Conservation (phyloP, 2,329 filamentous ascomycete genomes). For the Penicillium sp. region DNA sequence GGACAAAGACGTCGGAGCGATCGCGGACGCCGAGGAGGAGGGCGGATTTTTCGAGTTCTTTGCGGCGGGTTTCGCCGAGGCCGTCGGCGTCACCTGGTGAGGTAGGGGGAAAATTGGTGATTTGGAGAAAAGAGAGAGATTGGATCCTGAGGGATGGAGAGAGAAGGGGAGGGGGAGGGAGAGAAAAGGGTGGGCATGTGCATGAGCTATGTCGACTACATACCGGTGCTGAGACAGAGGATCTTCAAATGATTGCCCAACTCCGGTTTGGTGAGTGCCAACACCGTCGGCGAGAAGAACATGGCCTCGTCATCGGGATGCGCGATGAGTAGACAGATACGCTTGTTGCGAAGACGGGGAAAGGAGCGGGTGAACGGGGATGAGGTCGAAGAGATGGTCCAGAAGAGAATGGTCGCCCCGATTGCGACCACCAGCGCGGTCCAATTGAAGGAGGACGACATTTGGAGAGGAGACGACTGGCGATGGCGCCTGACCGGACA, state of each 20-base stretch:
- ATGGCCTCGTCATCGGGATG: slow-evolving; percentile 99
- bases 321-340: slow-evolving; percentile 86
- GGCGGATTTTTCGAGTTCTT: slow-evolving; percentile 77
- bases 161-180: too few relatives aligned
- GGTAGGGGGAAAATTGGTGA: slow-evolving; percentile 2
- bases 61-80: slow-evolving; percentile 72
- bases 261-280: slow-evolving; percentile 73
- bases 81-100: slow-evolving; percentile 72
- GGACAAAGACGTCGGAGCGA: slow-evolving; percentile 75
- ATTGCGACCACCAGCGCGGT: slow-evolving; percentile 31
- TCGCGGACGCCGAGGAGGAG: slow-evolving; percentile 66
- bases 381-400: slow-evolving; percentile 38
- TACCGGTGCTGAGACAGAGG: slow-evolving; percentile 81
- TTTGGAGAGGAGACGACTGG: slow-evolving; percentile 2
- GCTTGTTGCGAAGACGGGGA: slow-evolving; percentile 69
- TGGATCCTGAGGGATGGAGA: neutral
- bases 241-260: slow-evolving; percentile 90
- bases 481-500: neutral
- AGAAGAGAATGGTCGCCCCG: slow-evolving; percentile 40
- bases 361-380: slow-evolving; percentile 36
- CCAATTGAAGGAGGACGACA: slow-evolving; percentile 19
- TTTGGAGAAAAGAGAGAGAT: too few relatives aligned
- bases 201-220: slow-evolving; percentile 7
- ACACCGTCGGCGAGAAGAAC: slow-evolving; percentile 91
- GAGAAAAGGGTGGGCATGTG: too few relatives aligned